These are phyloP conservation scores for Rosa chinensis DNA, from an alignment of 306 rosid genomes.

Conservation along the genomic window DNA sequence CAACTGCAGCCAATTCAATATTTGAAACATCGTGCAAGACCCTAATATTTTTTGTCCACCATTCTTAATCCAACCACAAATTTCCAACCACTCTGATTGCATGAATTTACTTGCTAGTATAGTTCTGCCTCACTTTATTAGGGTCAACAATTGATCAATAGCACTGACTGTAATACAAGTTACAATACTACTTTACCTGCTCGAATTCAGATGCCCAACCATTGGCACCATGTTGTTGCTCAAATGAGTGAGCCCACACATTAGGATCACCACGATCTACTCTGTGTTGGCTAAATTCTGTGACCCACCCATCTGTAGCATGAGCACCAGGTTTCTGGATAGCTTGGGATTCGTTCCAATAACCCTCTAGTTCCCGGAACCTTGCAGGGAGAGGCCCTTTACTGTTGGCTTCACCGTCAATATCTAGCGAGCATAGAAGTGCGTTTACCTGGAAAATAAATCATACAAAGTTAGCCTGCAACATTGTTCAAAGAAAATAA, in stretches of 20 bases:
- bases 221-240: constrained; percentile 77
- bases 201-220: constrained; percentile 98
- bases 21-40: background rate
- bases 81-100: background rate
- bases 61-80: constrained; percentile 3
- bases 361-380: constrained; percentile 74
- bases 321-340: constrained; percentile 53
- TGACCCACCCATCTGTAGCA: constrained; percentile 74
- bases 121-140: background rate
- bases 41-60: background rate
- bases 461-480: constrained; percentile 11
- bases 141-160: background rate
- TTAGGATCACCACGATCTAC: constrained; percentile 61
- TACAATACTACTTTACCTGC: constrained; percentile 51
- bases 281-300: constrained; percentile 68
- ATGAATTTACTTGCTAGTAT: constrained; percentile 4
- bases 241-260: constrained; percentile 83
- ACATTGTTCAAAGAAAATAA: background rate
- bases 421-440: constrained; percentile 82
- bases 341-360: constrained; percentile 97
- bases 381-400: constrained; percentile 65
- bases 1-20: background rate
- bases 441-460: constrained; percentile 75
- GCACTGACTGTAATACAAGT: background rate
- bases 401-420: constrained; percentile 54